phyloP scores from a whole-genome alignment of 441 rosid species.

The Gossypium davidsonii region DNA sequence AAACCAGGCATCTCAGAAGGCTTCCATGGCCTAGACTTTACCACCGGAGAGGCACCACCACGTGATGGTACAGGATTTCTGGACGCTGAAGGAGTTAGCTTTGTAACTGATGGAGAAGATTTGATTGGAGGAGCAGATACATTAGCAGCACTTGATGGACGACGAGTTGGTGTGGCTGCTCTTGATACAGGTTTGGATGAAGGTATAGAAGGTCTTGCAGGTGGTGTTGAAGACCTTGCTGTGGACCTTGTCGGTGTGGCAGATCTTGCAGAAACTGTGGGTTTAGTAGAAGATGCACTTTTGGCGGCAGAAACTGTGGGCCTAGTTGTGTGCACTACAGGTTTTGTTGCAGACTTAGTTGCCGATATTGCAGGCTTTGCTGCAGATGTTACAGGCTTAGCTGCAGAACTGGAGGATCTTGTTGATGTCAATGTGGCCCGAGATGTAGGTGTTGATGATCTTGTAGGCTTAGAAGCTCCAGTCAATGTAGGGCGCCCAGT shows the following conservation, averaged over 20 bases:
- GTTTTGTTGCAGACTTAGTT: conserved; percentile 32
- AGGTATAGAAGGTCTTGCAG: conserved; percentile 62
- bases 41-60: conserved; percentile 69
- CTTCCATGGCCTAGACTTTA: conserved; percentile 85
- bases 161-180: conserved; percentile 79
- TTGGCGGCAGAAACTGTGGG: conserved; percentile 25
- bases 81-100: conserved; percentile 37
- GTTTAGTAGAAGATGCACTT: conserved; percentile 29
- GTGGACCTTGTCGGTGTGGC: conserved; percentile 71
- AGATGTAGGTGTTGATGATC: conserved; percentile 85
- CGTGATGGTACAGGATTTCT: conserved; percentile 54
- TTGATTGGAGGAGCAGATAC: conserved; percentile 48
- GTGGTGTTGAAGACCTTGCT: conserved; percentile 79
- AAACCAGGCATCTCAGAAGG: conserved; percentile 98
- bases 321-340: conserved; percentile 24
- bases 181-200: conserved; percentile 63
- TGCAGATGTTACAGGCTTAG: conserved; percentile 35
- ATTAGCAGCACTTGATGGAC: conserved; percentile 46
- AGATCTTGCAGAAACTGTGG: conserved; percentile 56
- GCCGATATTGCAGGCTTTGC: conserved; percentile 26
- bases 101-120: conserved; percentile 46
- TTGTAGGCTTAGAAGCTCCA: conserved; percentile 47
- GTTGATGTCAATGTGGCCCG: conserved; percentile 54
- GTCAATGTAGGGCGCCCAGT: conserved; percentile 63
- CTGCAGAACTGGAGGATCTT: conserved; percentile 38